These are phyloP conservation scores for Ascochyta pisi DNA, from an alignment of 2,329 filamentous ascomycete genomes.

Conservation along the genomic window DNA sequence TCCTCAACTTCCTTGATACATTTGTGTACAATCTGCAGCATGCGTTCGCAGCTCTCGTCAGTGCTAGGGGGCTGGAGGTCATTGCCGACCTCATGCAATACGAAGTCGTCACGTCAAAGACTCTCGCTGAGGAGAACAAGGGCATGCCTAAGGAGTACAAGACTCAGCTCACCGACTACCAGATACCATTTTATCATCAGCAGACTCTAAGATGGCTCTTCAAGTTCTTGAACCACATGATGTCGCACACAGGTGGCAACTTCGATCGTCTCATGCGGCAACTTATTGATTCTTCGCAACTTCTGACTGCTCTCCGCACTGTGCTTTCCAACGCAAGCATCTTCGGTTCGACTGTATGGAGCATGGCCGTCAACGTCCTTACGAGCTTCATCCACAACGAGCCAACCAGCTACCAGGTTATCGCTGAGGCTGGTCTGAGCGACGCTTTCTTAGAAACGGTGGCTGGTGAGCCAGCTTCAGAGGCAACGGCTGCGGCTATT, in stretches of 20 bases:
- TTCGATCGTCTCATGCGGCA: conserved; percentile 91
- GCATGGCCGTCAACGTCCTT: conserved; percentile 87
- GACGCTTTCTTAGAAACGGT: conserved; percentile 85
- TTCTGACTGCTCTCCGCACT: conserved; percentile 78
- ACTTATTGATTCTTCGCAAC: conserved; percentile 87
- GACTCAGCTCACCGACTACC: conserved; percentile 87
- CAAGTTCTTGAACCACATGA: conserved; percentile 96
- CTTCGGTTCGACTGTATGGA: conserved; percentile 96
- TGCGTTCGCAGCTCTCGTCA: conserved; percentile 83
- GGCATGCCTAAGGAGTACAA: conserved; percentile 76
- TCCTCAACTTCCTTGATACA: conserved; percentile 86
- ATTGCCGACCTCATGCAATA: conserved; percentile 86
- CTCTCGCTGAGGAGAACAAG: conserved; percentile 69
- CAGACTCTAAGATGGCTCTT: conserved; percentile 92
- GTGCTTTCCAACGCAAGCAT: conserved; percentile 80
- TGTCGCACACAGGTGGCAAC: conserved; percentile 80
- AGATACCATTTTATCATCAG: conserved; percentile 91
- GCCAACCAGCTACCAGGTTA: conserved; percentile 94
- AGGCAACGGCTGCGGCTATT: conserved; percentile 24
- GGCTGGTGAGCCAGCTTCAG: conserved; percentile 54
- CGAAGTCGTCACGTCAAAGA: conserved; percentile 74
- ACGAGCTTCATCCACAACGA: conserved; percentile 99
- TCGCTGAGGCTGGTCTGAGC: conserved; percentile 91
- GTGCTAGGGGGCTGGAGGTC: conserved; percentile 83
- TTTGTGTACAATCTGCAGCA: conserved; percentile 86